These are phyloP conservation scores for Aureobasidium lini DNA, from an alignment of 2,329 filamentous ascomycete genomes.

Conservation along the genomic window DNA sequence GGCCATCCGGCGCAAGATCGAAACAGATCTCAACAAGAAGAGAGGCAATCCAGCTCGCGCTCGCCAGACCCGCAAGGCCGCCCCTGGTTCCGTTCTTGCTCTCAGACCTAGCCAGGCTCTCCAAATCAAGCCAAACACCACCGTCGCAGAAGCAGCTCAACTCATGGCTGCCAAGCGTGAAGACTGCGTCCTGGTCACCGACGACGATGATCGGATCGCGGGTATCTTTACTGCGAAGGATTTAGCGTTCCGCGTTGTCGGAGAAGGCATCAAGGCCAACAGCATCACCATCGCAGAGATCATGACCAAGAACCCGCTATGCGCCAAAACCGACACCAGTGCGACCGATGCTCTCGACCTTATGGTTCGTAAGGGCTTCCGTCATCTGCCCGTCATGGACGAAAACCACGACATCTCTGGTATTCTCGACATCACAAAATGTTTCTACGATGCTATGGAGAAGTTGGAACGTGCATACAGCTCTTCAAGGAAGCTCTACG, in stretches of 20 bases:
- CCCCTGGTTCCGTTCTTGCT: conserved; percentile 90
- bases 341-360: conserved; percentile 94
- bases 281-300: conserved; percentile 94
- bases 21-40: conserved; percentile 97
- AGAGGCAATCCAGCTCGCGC: conserved; percentile 72
- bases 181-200: conserved; percentile 94
- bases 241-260: conserved; percentile 92
- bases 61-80: conserved; percentile 82
- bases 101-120: conserved; percentile 91
- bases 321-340: conserved; percentile 93
- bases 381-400: conserved; percentile 97
- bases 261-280: conserved; percentile 78
- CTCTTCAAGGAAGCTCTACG: conserved; percentile 95
- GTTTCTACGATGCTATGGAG: conserved; percentile 99
- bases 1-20: conserved; percentile 95
- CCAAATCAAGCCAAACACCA: conserved; percentile 93
- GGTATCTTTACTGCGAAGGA: conserved; percentile 99
- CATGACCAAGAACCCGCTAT: conserved; percentile 99
- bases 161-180: conserved; percentile 98
- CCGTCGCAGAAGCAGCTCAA: conserved; percentile 92
- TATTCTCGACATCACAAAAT: conserved; percentile 97
- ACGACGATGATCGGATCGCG: conserved; percentile 94
- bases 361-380: conserved; percentile 97
- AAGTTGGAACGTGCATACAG: conserved; percentile 96
- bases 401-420: conserved; percentile 99